Evolutionary conservation across 169 alveolate species (phyloP), one percentile per base, ranked within the genome.

Genomic region (Plasmodium gonderi): DNA sequence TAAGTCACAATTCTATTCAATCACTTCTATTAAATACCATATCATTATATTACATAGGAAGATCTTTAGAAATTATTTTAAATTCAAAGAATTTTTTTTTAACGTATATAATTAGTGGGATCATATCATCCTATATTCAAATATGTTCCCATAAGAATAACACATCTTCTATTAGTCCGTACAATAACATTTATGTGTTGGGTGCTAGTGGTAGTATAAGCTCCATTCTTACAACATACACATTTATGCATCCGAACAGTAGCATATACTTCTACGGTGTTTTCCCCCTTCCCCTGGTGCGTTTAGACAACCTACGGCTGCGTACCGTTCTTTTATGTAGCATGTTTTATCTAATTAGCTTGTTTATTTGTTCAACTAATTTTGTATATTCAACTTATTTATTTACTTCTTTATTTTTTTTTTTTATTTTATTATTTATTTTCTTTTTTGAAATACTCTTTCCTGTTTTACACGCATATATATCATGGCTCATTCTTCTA

Each of bases 141-240:
- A 68, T 69, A n/a, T 68, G 74, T 45, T 82, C 51, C 76, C 91
- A 82, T 3, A 82, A 82, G 17, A 47, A 51, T 68, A 51, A 51
- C 17, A 9, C 36, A 1, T 54, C 69, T 31, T 54, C 33, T 54
- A n/a, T n/a, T n/a, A n/a, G n/a, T n/a, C 26, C 69, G 36, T 82
- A 82, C 17, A 60, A 45, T 38, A 82, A 82, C 23, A 60, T 82
- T 69, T 82, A 38, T 17, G 91, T 82, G 9, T 45, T 82, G n/a
- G 91, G 91, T n/a, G 91, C 91, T 36, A 82, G 91, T 11, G 91
- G 91, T 0, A 82, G 91, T 54, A 68, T 82, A 47, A 82, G 91
- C 44, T 82, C 91, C 9, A 82, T 82, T 2, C 60, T 82, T 12
- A 36, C 81, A 8, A 82, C 91, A 20, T 82, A 82, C 20, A 82